Base-by-base conservation (phyloP, 768 basidiomycete genomes). In the Tubosaeta sp. region DNA sequence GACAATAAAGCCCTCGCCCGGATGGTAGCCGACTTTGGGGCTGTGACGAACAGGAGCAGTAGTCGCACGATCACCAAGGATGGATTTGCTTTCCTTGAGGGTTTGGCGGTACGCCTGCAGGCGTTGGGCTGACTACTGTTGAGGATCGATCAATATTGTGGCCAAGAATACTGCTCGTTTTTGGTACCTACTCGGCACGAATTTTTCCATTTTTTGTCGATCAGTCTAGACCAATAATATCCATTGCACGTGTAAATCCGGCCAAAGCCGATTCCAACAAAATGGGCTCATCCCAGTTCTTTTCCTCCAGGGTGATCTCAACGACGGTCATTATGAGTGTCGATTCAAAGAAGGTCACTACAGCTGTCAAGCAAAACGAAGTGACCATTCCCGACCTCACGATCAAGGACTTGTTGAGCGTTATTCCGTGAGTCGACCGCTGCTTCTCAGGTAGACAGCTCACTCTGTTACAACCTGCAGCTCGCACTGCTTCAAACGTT, bases 401-500 rank as follows among this genome's bases (percentile, higher is more conserved):
- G 35, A 79, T 95, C 69, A 97, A 95, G 75, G 88, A 97, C 62
- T 66, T 95, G 60, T 78, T 95, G 47, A 80, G 79, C 43, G 82
- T 79, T 16, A 94, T 97, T 65, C 94, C 94, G 83, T 90, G 63
- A 57, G 86, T 78, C 55, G 35, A 50, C 17, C 6, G 17, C 38
- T 51, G 39, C 56, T 22, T 60, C 43, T 29, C 19, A 13, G 19
- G 3, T 17, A 25, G n/a, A 12, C 6, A 48, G 9, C 35, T 51
- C 14, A 58, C 35, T 19, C 27, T 16, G 8, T 31, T 33, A 26
- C 26, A 19, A 49, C 48, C 34, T 51, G 27, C 55, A 91, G 89
- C 13, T 59, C 86, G 9, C 92, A 92, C 71, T 97, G 95, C 75
- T 91, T 85, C 73, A 77, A 95, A 75, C 88, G 95, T 54, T 95